Base-by-base conservation (phyloP, 192 early-diverging fungal species). In the Coemansia biformis region DNA sequence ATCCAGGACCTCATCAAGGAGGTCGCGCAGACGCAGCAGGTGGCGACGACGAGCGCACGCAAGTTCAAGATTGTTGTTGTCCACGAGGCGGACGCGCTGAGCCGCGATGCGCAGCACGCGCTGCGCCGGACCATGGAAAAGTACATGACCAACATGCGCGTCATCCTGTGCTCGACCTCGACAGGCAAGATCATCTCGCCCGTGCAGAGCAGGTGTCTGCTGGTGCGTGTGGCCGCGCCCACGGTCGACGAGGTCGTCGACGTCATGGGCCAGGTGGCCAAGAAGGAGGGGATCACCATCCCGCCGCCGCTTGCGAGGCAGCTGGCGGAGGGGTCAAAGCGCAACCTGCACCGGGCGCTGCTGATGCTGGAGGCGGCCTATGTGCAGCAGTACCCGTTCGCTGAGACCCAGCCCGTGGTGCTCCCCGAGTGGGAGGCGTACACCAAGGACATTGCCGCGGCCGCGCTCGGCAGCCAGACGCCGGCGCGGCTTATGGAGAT, bases 71-170 rank as follows among this genome's bases (percentile, higher is more conserved):
- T 96, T 4, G 89, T 98, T 5, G 82, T 98, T 17, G 78, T 99
- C 43, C 87, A 96, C 66, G 93, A 97, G 66, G 94, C 96, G 4
- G 93, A 98, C 59, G 51, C 70, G 35, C 77, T 99, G 43, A 81
- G 84, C 24, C 77, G 86, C 32, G 91, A 95, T 41, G 94, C 96
- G 12, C 96, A 99, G 70, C 86, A 92, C 26, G 94, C 86, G 19
- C 80, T 99, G 46, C 84, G 96, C 46, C 78, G 96, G n/a, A 99
- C 96, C 3, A 99, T 99, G 96, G 96, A 99, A 71, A 98, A 96
- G 75, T 98, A 99, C 66, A 91, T 90, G 80, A 60, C 58, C 45
- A 96, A 93, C 64, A 71, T 97, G 46, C 84, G 96, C 17, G 73
- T 99, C 31, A 91, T 99, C 51, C 61, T 99, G 49, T 96, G 93